Percentiles rank a stretch among this genome's conserved stretches.
phyloP scores from a whole-genome alignment of 768 basidiomycete genomes.

The Tulasnella sp. region DNA sequence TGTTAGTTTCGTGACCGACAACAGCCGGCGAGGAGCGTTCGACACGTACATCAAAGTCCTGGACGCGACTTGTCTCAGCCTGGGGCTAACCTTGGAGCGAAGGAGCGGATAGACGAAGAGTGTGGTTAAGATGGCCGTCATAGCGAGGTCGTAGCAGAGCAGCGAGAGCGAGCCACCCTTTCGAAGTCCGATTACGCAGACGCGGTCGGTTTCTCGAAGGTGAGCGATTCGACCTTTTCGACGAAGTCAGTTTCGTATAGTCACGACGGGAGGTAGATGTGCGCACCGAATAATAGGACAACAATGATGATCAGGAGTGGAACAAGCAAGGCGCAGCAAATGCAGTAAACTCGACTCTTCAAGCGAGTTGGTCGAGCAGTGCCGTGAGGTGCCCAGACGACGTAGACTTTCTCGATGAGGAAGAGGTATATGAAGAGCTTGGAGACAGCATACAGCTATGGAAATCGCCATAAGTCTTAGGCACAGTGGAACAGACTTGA shows the following conservation, averaged over 20 bases:
- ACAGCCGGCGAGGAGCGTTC: not conserved
- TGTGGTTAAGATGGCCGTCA: constrained; percentile 14
- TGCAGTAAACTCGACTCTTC: not conserved
- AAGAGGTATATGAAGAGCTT: constrained; percentile 16
- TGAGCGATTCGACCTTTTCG: constrained; percentile 2
- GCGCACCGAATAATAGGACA: constrained; percentile 5
- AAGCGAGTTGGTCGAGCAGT: not conserved
- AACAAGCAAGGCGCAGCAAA: constrained; percentile 1
- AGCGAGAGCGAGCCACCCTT: constrained; percentile 12
- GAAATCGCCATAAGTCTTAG: not conserved
- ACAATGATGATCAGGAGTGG: constrained; percentile 6
- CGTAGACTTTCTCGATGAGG: constrained; percentile 14
- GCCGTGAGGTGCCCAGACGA: constrained; percentile 5
- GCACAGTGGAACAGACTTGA: not conserved
- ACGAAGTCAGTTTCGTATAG: not conserved
- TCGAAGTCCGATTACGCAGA: constrained; percentile 15
- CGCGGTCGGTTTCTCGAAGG: constrained; percentile 8
- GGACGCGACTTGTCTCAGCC: constrained; percentile 9
- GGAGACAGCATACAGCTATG: constrained; percentile 9
- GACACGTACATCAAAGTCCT: constrained; percentile 9
- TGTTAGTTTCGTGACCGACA: not conserved
- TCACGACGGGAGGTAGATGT: not conserved
- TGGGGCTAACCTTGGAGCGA: not conserved
- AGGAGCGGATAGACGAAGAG: constrained; percentile 17
- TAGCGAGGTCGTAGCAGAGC: constrained; percentile 16